Evolutionary conservation across 192 early-diverging fungal genomes (phyloP).

Genomic region (Rhizophagus clarus): DNA sequence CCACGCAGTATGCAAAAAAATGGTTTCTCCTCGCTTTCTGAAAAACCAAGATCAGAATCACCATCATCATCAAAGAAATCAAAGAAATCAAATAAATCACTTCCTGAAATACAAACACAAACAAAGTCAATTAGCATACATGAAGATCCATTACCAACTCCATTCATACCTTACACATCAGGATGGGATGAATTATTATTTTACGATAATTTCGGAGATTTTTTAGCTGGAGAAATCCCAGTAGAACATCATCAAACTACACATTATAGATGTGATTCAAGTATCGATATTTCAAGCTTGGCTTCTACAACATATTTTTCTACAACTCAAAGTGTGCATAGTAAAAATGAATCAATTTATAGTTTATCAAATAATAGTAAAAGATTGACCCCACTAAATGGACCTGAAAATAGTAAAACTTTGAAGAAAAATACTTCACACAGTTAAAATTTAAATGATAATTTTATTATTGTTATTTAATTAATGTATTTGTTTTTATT

Average conservation of each 20-base stretch:
- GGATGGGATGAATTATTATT: neutral
- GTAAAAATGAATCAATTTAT: neutral
- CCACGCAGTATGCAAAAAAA: neutral
- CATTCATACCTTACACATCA: neutral
- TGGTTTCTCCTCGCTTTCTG: neutral
- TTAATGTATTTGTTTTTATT: no score
- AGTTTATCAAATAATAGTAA: neutral
- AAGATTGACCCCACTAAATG: neutral
- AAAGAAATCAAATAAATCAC: neutral
- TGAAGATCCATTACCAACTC: neutral
- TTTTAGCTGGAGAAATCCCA: neutral
- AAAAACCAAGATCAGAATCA: neutral
- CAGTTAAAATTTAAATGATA: no score
- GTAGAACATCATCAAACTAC: neutral
- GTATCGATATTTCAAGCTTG: neutral
- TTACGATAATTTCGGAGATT: neutral
- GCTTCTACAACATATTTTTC: neutral
- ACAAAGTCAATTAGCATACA: neutral
- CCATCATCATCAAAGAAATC: no score
- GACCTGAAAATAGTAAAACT: neutral
- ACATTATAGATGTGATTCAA: neutral
- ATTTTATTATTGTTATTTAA: no score
- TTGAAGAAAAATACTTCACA: neutral
- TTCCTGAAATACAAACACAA: neutral
- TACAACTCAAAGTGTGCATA: neutral